Evolutionary conservation across 2,329 filamentous ascomycete species (phyloP).

Genomic region (Lasiodiplodia theobromae): DNA sequence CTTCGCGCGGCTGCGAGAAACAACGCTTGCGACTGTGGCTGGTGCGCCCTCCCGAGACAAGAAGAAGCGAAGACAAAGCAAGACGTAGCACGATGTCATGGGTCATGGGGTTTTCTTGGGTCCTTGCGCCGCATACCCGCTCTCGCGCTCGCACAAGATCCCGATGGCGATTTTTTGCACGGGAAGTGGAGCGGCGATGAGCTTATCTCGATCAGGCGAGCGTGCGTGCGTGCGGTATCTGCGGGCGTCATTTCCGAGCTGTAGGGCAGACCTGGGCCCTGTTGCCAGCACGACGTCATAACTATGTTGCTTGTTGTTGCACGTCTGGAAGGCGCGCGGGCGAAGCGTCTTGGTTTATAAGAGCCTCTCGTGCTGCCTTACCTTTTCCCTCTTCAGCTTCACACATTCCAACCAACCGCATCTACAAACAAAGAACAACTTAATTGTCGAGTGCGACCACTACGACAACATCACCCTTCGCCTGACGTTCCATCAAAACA

Average conservation of each 20-base stretch:
- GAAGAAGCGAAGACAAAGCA: neutral
- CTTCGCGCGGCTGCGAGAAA: neutral
- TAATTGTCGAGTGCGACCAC: neutral
- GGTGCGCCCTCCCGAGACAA: neutral
- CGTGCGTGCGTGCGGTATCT: neutral
- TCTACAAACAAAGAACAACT: neutral
- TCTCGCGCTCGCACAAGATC: neutral
- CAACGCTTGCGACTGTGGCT: slow-evolving; percentile 7
- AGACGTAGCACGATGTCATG: slow-evolving; percentile 7
- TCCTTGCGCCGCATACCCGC: neutral
- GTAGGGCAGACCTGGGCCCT: neutral
- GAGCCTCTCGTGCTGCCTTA: slow-evolving; percentile 4
- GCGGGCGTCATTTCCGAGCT: slow-evolving; percentile 18
- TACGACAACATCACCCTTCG: neutral
- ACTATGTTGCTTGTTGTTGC: slow-evolving; percentile 14
- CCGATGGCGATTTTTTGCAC: neutral
- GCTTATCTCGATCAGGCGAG: slow-evolving; percentile 17
- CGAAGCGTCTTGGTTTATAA: neutral
- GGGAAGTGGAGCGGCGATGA: slow-evolving; percentile 6
- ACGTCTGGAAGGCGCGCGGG: slow-evolving; percentile 1
- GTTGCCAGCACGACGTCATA: slow-evolving; percentile 5
- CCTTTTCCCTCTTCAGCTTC: neutral
- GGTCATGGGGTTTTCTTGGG: slow-evolving; percentile 1
- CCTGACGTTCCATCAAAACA: neutral
- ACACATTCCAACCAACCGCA: slow-evolving; percentile 10